phyloP scores from a whole-genome alignment of 2,329 filamentous ascomycete genomes.

The Neonectria magnoliae region DNA sequence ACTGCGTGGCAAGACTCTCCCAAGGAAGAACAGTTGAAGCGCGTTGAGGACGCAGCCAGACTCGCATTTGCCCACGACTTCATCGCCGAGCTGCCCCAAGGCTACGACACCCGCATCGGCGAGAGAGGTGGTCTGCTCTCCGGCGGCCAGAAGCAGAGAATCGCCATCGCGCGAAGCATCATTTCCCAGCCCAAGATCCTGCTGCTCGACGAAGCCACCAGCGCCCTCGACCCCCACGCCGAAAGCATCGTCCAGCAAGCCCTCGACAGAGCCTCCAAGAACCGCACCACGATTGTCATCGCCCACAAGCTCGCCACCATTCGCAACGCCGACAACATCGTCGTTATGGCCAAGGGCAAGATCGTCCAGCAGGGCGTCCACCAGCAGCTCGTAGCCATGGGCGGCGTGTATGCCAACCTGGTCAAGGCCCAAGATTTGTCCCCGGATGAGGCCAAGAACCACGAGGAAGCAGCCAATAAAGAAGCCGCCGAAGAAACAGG shows the following conservation, averaged over 20 bases:
- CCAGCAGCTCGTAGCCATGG: slow-evolving; percentile 60
- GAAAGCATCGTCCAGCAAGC: slow-evolving; percentile 63
- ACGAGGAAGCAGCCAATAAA: background rate
- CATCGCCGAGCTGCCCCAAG: slow-evolving; percentile 55
- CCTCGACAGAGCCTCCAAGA: slow-evolving; percentile 60
- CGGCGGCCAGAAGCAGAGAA: slow-evolving; percentile 71
- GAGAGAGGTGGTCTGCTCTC: slow-evolving; percentile 70
- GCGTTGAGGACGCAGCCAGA: slow-evolving; percentile 56
- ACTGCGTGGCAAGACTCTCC: slow-evolving; percentile 48
- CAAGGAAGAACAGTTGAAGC: slow-evolving; percentile 51
- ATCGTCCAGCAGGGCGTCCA: slow-evolving; percentile 66
- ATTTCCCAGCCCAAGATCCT: slow-evolving; percentile 60
- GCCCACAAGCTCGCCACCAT: slow-evolving; percentile 68
- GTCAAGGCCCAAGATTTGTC: slow-evolving; percentile 48
- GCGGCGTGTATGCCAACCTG: slow-evolving; percentile 59
- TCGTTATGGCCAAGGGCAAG: slow-evolving; percentile 66
- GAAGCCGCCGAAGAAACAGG: background rate
- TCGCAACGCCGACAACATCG: slow-evolving; percentile 69
- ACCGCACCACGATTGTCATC: slow-evolving; percentile 71
- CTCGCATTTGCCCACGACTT: slow-evolving; percentile 61
- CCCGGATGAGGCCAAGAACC: background rate
- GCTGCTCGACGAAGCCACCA: slow-evolving; percentile 74
- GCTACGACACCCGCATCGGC: slow-evolving; percentile 64
- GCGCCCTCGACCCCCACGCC: slow-evolving; percentile 56
- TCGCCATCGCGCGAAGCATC: slow-evolving; percentile 63